Base-by-base conservation (phyloP, 306 rosid genomes). In the Vachellia collinsii region DNA sequence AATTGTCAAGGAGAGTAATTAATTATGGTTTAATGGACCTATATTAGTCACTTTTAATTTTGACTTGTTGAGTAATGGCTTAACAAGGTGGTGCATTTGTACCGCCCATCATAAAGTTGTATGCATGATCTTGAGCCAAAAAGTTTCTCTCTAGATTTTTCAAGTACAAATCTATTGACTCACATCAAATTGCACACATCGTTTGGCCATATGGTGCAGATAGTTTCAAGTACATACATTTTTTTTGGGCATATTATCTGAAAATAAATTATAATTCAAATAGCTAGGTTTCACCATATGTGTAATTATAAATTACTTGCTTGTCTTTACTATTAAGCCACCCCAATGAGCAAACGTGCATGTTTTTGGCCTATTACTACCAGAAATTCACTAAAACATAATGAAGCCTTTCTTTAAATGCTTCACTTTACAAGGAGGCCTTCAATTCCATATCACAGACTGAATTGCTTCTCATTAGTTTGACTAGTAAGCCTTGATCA, bases 1-100 rank as follows among this genome's bases (percentile, higher is more conserved):
- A 70, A 80, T 79, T 82, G 59, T 81, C 76, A 54, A 47, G 63
- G 61, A 81, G 81, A 85, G 73, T 53, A 77, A 81, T 85, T 38
- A 84, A 29, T 29, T 29, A 29, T 29, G 81, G 79, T 74, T 77
- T 44, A 59, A 74, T 48, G 70, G 71, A 77, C 65, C 25, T 4
- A 1, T 1, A 20, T 23, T 63, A 63, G 41, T 63, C 20, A 63
- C n/a, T 29, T 25, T 29, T 29, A 62, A 25, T 16, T 56, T 63
- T 63, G 42, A 34, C 20, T 29, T 62, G 8, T 51, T 29, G 19
- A 6, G 37, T 25, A 5, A 62, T 58, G 12, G 23, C 62, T 19
- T 54, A n/a, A 22, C 59, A 70, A 13, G 11, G 7, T 2, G 37
- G 66, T 61, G 66, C 39, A 23, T 11, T 23, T 25, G 38, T 61